These are phyloP conservation scores for Auriscalpium orientale DNA, from an alignment of 768 basidiomycete species.

Conservation along the genomic window DNA sequence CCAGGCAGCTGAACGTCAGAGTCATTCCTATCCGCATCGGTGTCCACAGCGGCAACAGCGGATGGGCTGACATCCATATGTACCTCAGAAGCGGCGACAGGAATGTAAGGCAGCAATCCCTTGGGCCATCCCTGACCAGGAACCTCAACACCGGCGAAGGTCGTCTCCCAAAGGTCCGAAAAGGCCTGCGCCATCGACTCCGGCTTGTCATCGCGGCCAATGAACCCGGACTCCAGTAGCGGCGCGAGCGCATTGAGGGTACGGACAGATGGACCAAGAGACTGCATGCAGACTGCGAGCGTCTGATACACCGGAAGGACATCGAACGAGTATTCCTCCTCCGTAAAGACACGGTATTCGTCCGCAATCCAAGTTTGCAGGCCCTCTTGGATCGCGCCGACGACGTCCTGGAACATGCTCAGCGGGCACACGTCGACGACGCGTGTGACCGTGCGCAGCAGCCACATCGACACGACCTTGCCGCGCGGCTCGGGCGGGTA, in stretches of 20 bases:
- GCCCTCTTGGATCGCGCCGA: slow-evolving; percentile 48
- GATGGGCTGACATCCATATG: slow-evolving; percentile 6
- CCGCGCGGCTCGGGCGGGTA: slow-evolving; percentile 61
- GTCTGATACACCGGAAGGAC: slow-evolving; percentile 61
- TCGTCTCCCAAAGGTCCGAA: slow-evolving; percentile 50
- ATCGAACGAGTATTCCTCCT: slow-evolving; percentile 51
- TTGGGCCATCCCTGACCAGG: slow-evolving; percentile 51
- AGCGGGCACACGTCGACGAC: slow-evolving; percentile 50
- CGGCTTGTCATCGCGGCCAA: slow-evolving; percentile 41
- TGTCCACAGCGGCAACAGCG: background rate
- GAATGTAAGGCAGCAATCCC: slow-evolving; percentile 32
- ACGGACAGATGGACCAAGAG: slow-evolving; percentile 31
- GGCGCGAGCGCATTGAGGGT: slow-evolving; percentile 41
- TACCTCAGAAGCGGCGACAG: slow-evolving; percentile 9
- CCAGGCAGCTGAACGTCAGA: background rate
- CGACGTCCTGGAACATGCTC: slow-evolving; percentile 35
- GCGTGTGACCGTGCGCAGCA: slow-evolving; percentile 46
- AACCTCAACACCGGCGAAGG: slow-evolving; percentile 32
- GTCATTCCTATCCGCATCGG: background rate
- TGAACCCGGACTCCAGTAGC: slow-evolving; percentile 53
- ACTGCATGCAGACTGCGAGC: slow-evolving; percentile 42
- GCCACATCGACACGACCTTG: slow-evolving; percentile 51
- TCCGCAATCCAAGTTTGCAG: slow-evolving; percentile 59
- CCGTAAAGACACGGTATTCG: slow-evolving; percentile 39
- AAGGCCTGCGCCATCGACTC: slow-evolving; percentile 43